Evolutionary conservation across 1,284 basidiomycete genomes (phyloP).

Genomic region (Leccinum variabile): DNA sequence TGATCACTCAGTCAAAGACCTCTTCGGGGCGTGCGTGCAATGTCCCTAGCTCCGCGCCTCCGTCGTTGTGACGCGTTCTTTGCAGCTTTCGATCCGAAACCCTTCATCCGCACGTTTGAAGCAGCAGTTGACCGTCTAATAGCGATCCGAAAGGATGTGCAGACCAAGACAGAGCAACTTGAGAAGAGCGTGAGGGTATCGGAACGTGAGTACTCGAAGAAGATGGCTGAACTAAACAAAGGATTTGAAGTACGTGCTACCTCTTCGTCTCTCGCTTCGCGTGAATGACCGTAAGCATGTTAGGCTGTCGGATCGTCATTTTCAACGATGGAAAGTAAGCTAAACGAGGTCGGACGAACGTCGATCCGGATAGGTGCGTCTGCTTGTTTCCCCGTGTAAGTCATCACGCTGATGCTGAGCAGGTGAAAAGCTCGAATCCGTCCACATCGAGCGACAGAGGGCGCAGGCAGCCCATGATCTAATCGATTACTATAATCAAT

Average conservation of each 20-base stretch:
- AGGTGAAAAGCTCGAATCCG: constrained; percentile 95
- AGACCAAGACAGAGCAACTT: constrained; percentile 85
- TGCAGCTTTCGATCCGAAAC: constrained; percentile 89
- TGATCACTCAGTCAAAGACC: constrained; percentile 81
- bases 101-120: constrained; percentile 92
- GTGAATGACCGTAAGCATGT: constrained; percentile 9
- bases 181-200: constrained; percentile 89
- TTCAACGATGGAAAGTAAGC: constrained; percentile 80
- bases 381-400: constrained; percentile 6
- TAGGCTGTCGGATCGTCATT: constrained; percentile 85
- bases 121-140: constrained; percentile 87
- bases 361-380: constrained; percentile 88
- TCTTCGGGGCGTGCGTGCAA: constrained; percentile 75
- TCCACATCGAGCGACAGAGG: constrained; percentile 89
- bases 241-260: constrained; percentile 78
- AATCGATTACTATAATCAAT: constrained; percentile 94
- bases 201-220: constrained; percentile 92
- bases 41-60: not conserved
- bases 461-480: constrained; percentile 94
- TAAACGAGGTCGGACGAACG: constrained; percentile 93
- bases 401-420: constrained; percentile 10
- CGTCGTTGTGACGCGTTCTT: constrained; percentile 10
- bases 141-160: constrained; percentile 82
- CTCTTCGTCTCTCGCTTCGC: not conserved
- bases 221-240: constrained; percentile 87